Conservation (phyloP, 371 early-diverging fungal genomes). For the Funneliformis caledonium region DNA sequence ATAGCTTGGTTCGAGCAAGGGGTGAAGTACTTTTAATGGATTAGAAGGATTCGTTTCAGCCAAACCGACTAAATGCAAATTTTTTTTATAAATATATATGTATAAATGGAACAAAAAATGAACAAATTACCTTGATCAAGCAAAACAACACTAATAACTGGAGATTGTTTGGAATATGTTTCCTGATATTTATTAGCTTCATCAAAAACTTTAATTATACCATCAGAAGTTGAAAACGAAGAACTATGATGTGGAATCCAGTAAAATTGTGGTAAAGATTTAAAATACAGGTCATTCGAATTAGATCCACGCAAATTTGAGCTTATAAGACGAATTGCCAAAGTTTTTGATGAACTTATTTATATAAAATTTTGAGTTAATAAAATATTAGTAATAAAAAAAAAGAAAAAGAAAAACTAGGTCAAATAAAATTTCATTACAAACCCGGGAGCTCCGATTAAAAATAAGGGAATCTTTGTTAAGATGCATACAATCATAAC, state of each 20-base stretch:
- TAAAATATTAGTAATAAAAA: not conserved
- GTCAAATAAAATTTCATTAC: not conserved
- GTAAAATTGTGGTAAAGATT: constrained; percentile 27
- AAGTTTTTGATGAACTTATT: constrained; percentile 13
- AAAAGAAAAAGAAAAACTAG: not conserved
- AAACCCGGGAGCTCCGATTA: constrained; percentile 38
- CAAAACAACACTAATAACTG: constrained; percentile 29
- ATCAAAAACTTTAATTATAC: constrained; percentile 37
- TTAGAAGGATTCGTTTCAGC: constrained; percentile 41
- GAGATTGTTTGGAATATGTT: constrained; percentile 17
- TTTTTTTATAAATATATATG: not conserved
- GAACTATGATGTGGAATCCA: constrained; percentile 39
- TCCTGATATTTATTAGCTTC: constrained; percentile 36
- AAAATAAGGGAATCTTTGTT: constrained; percentile 29
- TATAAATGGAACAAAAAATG: no score
- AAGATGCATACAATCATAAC: constrained; percentile 37
- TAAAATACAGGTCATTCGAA: constrained; percentile 31
- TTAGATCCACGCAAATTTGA: constrained; percentile 36
- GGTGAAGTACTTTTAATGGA: constrained; percentile 40
- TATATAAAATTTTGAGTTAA: not conserved
- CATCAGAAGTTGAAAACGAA: constrained; percentile 38
- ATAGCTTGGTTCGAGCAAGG: constrained; percentile 41
- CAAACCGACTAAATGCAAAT: constrained; percentile 33
- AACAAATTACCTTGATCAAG: constrained; percentile 30
- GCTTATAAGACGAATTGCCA: constrained; percentile 32